A percentile compares a stretch with the other conserved stretches of the same genome.
Evolutionary conservation across 441 rosid genomes (phyloP).

Genomic region (Capsella rubella): DNA sequence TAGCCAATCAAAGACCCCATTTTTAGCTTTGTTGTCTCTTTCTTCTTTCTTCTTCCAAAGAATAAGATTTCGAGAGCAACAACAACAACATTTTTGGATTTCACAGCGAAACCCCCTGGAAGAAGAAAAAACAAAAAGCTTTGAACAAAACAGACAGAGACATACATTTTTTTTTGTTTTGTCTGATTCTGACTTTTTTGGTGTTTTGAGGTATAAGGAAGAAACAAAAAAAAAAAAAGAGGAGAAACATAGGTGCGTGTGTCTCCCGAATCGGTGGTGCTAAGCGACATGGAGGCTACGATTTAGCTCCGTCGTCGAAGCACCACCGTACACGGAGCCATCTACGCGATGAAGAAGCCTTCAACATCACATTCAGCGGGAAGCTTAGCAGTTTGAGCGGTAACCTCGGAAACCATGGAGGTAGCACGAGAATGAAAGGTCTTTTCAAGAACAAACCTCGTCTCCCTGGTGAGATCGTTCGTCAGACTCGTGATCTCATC

Average conservation of each 20-base stretch:
- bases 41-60: slow-evolving; percentile 18
- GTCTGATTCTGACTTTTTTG: not conserved
- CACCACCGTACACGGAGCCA: slow-evolving; percentile 46
- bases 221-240: not conserved
- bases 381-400: slow-evolving; percentile 42
- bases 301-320: slow-evolving; percentile 42
- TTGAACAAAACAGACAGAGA: slow-evolving; percentile 18
- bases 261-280: slow-evolving; percentile 49
- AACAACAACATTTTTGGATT: slow-evolving; percentile 6
- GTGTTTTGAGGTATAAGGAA: not conserved
- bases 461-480: slow-evolving; percentile 62
- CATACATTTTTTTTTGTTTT: slow-evolving; percentile 5
- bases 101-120: slow-evolving; percentile 29
- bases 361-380: slow-evolving; percentile 40
- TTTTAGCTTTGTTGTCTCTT: slow-evolving; percentile 20
- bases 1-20: slow-evolving; percentile 35
- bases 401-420: slow-evolving; percentile 33
- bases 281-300: slow-evolving; percentile 34
- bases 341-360: slow-evolving; percentile 40
- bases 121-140: not conserved
- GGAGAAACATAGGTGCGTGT: slow-evolving; percentile 44
- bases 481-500: slow-evolving; percentile 65
- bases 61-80: slow-evolving; percentile 16
- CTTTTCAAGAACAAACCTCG: slow-evolving; percentile 67
- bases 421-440: slow-evolving; percentile 54